Evolutionary conservation across 2,329 filamentous ascomycete species (phyloP), one percentile per base, ranked within the genome.

Genomic region (Escovopsis sp.): DNA sequence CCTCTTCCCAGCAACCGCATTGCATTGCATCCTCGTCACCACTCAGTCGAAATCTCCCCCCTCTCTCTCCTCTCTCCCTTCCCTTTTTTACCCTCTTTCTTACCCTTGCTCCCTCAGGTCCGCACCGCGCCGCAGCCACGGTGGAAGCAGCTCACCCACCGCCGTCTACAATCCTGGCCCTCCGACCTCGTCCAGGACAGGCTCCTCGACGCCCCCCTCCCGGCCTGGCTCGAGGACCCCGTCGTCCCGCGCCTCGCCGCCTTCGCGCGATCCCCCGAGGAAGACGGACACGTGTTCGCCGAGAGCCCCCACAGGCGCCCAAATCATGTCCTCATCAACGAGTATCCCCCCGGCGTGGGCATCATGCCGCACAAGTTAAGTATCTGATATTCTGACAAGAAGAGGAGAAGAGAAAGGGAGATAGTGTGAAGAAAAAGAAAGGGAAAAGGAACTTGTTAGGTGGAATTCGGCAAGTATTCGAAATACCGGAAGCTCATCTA

Each of bases 271-370:
- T 35, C 38, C 15, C 13, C 5, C 6, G 58, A 56, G 35, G 36
- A 41, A 12, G 38, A 39, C 15, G 33, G 39, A 21, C 57, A 70
- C 45, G 54, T 78, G 6, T 78, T 78, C 46, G 53, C 56, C 14
- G 52, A 64, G 15, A 83, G 86, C 34, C 82, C 83, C 5, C 87
- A 96, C 50, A 48, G 62, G 14, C 66, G 63, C 4, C 84, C 88
- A 3, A 98, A 96, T 48, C 90, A 96, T 58, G 84, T 93, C 31
- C 66, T 96, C 27, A 76, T 96, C 46, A 98, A 98, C 51, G 87
- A 94, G 55, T 98, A 96, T 55, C 67, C 68, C 2, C 75, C 83
- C 0, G 84, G 83, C 2, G 73, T 94, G 42, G 88, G 88, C n/a
- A 96, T 96, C 45, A 93, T 94, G 83, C 78, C 87, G 32, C 88